phyloP scores from a whole-genome alignment of 306 rosid genomes.

The Hippophae tibetana region DNA sequence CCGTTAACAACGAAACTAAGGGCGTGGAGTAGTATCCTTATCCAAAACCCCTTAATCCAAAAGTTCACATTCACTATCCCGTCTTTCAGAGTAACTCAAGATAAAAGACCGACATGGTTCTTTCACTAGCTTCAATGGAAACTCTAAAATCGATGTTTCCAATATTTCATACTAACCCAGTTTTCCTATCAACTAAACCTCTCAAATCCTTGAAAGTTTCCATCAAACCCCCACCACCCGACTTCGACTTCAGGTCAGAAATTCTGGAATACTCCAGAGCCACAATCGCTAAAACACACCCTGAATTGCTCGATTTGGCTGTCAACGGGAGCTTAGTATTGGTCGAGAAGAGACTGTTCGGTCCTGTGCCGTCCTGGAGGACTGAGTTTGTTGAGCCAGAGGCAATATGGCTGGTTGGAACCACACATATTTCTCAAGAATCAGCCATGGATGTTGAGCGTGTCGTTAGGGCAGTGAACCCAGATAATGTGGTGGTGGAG shows the following conservation, averaged over 20 bases:
- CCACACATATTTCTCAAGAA: slow-evolving; percentile 47
- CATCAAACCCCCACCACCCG: slow-evolving; percentile 56
- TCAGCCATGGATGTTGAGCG: slow-evolving; percentile 68
- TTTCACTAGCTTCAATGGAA: slow-evolving; percentile 33
- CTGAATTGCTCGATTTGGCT: slow-evolving; percentile 69
- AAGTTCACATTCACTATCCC: not conserved
- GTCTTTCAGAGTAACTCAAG: not conserved
- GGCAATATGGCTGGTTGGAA: slow-evolving; percentile 60
- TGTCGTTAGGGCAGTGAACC: slow-evolving; percentile 50
- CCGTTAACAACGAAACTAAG: no score
- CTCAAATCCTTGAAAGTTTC: slow-evolving; percentile 37
- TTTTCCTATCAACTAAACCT: slow-evolving; percentile 18
- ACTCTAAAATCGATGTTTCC: slow-evolving; percentile 46
- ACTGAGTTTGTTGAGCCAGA: slow-evolving; percentile 68
- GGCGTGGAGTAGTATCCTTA: no score
- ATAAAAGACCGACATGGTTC: not conserved
- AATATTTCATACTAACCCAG: slow-evolving; percentile 36
- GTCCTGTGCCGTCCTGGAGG: slow-evolving; percentile 76
- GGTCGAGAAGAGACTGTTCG: slow-evolving; percentile 60
- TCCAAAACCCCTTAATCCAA: not conserved
- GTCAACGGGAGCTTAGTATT: slow-evolving; percentile 60
- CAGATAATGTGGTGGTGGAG: slow-evolving; percentile 79
- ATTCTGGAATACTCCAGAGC: slow-evolving; percentile 43
- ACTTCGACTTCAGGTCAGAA: slow-evolving; percentile 60
- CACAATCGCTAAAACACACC: slow-evolving; percentile 51